These are phyloP conservation scores for Talaromyces islandicus DNA, from an alignment of 2,329 filamentous ascomycete species.

Conservation along the genomic window DNA sequence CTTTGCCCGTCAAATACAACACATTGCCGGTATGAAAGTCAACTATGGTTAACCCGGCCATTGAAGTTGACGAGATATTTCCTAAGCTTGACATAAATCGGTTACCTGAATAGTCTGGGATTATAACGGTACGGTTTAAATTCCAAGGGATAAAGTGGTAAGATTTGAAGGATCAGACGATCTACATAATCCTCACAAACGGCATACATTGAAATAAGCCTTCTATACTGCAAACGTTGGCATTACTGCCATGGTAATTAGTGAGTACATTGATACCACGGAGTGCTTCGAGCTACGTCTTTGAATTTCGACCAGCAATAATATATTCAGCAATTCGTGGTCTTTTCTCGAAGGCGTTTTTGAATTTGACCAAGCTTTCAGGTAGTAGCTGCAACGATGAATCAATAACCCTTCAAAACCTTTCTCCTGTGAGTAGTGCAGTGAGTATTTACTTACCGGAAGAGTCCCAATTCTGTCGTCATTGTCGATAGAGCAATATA, in stretches of 20 bases:
- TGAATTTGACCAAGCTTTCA: not conserved
- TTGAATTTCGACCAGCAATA: not conserved
- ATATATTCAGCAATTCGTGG: slow-evolving; percentile 3
- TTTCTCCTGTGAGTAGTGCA: not conserved
- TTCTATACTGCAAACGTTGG: too few species aligned
- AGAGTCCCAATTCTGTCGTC: slow-evolving; percentile 27
- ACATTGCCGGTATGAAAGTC: slow-evolving; percentile 18
- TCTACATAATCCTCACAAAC: too few species aligned
- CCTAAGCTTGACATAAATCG: slow-evolving; percentile 13
- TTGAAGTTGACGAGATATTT: slow-evolving; percentile 14
- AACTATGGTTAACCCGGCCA: slow-evolving; percentile 17
- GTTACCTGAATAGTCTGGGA: slow-evolving; percentile 18
- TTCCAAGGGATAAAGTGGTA: too few species aligned
- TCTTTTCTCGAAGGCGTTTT: not conserved
- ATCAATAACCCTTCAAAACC: not conserved
- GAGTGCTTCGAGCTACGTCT: not conserved
- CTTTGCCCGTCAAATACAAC: slow-evolving; percentile 18
- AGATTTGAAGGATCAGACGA: slow-evolving; percentile 13
- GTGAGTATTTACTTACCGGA: slow-evolving; percentile 18
- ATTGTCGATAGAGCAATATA: slow-evolving; percentile 37
- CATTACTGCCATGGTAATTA: too few species aligned
- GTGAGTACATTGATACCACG: not conserved
- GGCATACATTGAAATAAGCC: too few species aligned
- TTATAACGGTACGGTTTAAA: slow-evolving; percentile 12
- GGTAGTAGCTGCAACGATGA: not conserved